Evolutionary conservation across 306 rosid species (phyloP).

Genomic region (Cucumis sativus): Cucumber_9930_V3 NC_026658.2:24293501-24294000

Average conservation of each 20-base stretch:
- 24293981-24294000: neutral
- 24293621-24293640: too few species aligned
- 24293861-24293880: neutral
- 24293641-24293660: neutral
- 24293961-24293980: neutral
- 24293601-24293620: constrained; percentile 13
- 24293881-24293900: neutral
- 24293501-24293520: neutral
- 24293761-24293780: constrained; percentile 5
- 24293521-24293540: neutral
- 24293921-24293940: neutral
- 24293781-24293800: neutral
- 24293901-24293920: neutral
- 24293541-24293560: neutral
- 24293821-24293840: neutral
- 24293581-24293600: constrained; percentile 1
- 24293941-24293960: neutral
- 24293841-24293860: neutral
- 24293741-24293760: neutral
- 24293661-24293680: neutral
- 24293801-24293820: neutral
- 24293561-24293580: constrained; percentile 7
- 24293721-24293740: neutral
- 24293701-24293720: neutral
- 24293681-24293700: neutral